Conservation (phyloP, 805 yeast species). For the Candida incommunis region DNA sequence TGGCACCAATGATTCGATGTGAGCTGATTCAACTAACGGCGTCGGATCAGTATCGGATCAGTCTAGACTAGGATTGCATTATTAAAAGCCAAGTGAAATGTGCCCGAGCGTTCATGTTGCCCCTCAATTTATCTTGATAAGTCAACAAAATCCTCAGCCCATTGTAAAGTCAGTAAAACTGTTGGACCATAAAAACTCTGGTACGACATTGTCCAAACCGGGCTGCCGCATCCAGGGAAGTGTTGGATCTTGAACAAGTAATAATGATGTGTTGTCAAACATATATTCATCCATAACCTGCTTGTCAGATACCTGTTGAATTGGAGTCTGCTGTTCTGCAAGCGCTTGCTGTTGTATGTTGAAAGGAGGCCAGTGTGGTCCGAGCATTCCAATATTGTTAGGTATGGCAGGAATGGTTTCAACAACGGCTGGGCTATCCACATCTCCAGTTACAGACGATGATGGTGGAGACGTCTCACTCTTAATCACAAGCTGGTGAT, state of each 20-base stretch:
- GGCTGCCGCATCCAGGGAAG: slow-evolving; percentile 1
- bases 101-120: too few relatives aligned
- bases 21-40: too few relatives aligned
- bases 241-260: neutral
- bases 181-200: neutral
- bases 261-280: neutral
- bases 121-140: too few relatives aligned
- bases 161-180: neutral
- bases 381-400: neutral
- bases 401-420: neutral
- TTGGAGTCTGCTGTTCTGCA: neutral
- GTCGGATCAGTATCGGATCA: too few relatives aligned
- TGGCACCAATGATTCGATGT: too few relatives aligned
- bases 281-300: neutral
- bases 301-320: neutral
- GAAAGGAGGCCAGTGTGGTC: neutral
- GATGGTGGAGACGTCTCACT: neutral
- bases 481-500: neutral
- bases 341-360: neutral
- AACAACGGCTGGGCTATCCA: neutral
- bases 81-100: too few relatives aligned
- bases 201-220: neutral
- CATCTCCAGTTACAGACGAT: neutral
- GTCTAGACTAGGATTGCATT: too few relatives aligned
- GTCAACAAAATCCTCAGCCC: too few relatives aligned